Conservation (phyloP, 2,329 filamentous ascomycete genomes). For the Fusarium graminum region DNA sequence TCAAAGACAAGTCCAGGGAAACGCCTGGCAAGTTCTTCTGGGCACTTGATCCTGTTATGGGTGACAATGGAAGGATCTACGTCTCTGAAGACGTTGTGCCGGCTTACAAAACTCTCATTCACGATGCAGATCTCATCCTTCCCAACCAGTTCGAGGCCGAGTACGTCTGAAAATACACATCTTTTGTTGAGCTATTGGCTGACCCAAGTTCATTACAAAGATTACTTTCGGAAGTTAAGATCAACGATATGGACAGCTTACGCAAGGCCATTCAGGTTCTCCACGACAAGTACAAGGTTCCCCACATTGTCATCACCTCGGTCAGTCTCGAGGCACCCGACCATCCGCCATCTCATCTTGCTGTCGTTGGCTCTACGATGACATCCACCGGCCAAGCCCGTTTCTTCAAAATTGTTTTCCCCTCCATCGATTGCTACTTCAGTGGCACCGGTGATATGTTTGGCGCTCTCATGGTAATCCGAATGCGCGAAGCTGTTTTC, state of each 20-base stretch:
- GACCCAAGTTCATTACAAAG: constrained; percentile 59
- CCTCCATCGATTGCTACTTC: constrained; percentile 92
- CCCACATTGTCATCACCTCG: constrained; percentile 94
- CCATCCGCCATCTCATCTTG: constrained; percentile 67
- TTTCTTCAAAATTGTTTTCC: constrained; percentile 90
- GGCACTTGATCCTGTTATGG: constrained; percentile 98
- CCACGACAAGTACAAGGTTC: constrained; percentile 80
- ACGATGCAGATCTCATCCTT: constrained; percentile 88
- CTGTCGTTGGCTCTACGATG: constrained; percentile 82
- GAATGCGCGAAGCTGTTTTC: constrained; percentile 83
- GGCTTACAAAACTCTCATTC: constrained; percentile 84
- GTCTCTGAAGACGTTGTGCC: constrained; percentile 92
- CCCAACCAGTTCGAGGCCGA: constrained; percentile 99
- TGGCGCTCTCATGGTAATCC: constrained; percentile 87
- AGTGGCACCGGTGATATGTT: constrained; percentile 99
- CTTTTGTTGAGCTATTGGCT: not conserved
- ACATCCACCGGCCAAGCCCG: constrained; percentile 74
- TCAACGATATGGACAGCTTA: constrained; percentile 79
- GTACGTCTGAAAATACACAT: constrained; percentile 63
- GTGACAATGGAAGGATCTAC: constrained; percentile 92
- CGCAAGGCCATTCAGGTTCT: constrained; percentile 80
- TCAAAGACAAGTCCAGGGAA: constrained; percentile 73
- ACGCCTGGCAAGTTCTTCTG: constrained; percentile 89
- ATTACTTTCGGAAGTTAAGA: constrained; percentile 85
- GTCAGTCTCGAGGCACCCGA: constrained; percentile 74